Evolutionary conservation across 2,329 filamentous ascomycete genomes (phyloP).

Genomic region (Pleurostoma richardsiae): DNA sequence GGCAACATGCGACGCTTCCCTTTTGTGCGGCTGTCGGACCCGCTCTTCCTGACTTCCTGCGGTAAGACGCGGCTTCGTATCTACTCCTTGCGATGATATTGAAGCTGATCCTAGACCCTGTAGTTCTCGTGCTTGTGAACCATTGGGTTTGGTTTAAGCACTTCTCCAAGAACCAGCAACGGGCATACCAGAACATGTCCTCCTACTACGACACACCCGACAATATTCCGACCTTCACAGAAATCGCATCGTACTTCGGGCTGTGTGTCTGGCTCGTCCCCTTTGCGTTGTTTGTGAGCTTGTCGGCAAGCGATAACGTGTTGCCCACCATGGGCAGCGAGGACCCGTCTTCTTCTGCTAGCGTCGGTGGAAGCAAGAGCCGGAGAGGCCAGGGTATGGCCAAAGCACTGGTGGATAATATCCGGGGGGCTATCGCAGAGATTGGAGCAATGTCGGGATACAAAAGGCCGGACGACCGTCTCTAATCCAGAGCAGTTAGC

Average conservation of each 20-base stretch:
- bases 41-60: conserved; percentile 80
- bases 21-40: conserved; percentile 81
- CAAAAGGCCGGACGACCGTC: conserved; percentile 32
- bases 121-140: conserved; percentile 78
- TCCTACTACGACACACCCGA: conserved; percentile 58
- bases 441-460: conserved; percentile 31
- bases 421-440: conserved; percentile 47
- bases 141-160: conserved; percentile 96
- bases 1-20: conserved; percentile 75
- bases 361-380: conserved; percentile 38
- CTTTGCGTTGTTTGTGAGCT: conserved; percentile 88
- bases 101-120: background rate
- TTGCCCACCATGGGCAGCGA: conserved; percentile 86
- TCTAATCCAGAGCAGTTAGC: conserved; percentile 13
- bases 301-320: conserved; percentile 93
- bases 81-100: background rate
- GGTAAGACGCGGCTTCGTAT: conserved; percentile 48
- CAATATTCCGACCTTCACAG: conserved; percentile 75
- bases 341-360: conserved; percentile 28
- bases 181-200: conserved; percentile 50
- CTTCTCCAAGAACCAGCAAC: conserved; percentile 65
- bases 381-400: conserved; percentile 57
- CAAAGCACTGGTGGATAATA: conserved; percentile 58
- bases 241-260: conserved; percentile 94
- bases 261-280: conserved; percentile 96